Base-by-base conservation (phyloP, 805 yeast species). In the Saccharomycopsis selenospora region DNA sequence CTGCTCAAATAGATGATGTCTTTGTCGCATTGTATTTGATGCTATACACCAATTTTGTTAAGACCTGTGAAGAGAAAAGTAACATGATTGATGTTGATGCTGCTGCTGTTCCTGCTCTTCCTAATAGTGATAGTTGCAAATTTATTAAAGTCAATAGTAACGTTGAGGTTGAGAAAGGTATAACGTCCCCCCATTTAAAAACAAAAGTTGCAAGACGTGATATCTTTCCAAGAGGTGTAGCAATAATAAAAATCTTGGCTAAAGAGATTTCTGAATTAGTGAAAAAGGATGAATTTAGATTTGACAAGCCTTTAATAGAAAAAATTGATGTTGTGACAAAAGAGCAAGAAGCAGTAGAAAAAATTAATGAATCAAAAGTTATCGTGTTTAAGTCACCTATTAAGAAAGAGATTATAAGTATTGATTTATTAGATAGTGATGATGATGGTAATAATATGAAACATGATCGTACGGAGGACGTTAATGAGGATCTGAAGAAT, bases 1-100 rank as follows among this genome's bases (percentile, higher is more conserved):
- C 93, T 0, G 78, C 87, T 0, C 62, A 75, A 30, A 75, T 85
- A 47, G 95, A 86, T 61, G 93, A 86, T 53, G 75, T 86, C 0
- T 77, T 77, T 52, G 79, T 80, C 29, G 73, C 82, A 5, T 60
- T 83, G 0, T 87, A 72, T 57, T 63, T 86, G 58, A 69, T 67
- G 47, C 59, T 83, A 6, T 82, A 68, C 46, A 43, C 38, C 17
- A 20, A 50, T 3, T 47, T 54, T 22, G 49, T 43, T n/a, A 43
- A 28, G 50, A 36, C 38, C 26, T n/a, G 29, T 26, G 41, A 26
- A 18, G 24, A 14, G 36, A 22, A 41, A 10, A 24, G 23, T 18
- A 7, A 22, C 22, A n/a, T 18, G 13, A 20, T 36, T 25, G 18
- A 22, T 17, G 36, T n/a, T 14, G 8, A 41, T 25, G 20, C 36